Conservation (phyloP, 2,329 filamentous ascomycete genomes). For the Cytospora schulzeri region DNA sequence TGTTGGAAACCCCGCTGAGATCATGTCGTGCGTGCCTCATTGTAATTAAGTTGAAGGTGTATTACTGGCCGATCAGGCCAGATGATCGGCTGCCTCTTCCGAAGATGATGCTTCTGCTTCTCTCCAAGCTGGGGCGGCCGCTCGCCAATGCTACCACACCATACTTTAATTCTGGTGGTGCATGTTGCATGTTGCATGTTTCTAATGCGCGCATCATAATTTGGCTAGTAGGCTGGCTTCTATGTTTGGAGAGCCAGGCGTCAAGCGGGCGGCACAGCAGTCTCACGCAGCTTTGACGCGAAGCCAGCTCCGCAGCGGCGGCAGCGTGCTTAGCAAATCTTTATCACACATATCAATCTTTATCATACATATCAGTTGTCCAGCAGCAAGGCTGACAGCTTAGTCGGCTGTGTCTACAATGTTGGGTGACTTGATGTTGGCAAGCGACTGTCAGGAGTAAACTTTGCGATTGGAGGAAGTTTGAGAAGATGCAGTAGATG, state of each 20-base stretch:
- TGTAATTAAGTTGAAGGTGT: background rate
- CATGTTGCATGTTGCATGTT: background rate
- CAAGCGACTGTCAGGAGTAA: background rate
- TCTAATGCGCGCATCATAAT: background rate
- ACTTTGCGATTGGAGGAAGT: background rate
- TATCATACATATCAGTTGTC: background rate
- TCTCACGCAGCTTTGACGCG: background rate
- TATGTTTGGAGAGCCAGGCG: background rate
- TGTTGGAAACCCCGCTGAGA: background rate
- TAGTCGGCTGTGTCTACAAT: background rate
- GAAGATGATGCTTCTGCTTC: background rate
- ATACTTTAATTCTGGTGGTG: background rate
- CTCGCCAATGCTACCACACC: background rate
- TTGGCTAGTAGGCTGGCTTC: background rate
- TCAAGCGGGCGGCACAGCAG: too few species aligned
- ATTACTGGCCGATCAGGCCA: background rate
- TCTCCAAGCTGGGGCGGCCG: background rate
- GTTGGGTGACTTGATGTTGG: background rate
- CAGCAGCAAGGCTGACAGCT: background rate
- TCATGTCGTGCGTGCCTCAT: conserved; percentile 1
- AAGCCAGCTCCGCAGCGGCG: too few species aligned
- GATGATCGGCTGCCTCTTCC: background rate
- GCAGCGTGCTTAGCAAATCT: background rate
- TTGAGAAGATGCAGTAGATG: background rate
- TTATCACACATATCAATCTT: background rate